Evolutionary conservation across 345 rosid species (phyloP).

Genomic region (Eucalyptus erythrocorys): DNA sequence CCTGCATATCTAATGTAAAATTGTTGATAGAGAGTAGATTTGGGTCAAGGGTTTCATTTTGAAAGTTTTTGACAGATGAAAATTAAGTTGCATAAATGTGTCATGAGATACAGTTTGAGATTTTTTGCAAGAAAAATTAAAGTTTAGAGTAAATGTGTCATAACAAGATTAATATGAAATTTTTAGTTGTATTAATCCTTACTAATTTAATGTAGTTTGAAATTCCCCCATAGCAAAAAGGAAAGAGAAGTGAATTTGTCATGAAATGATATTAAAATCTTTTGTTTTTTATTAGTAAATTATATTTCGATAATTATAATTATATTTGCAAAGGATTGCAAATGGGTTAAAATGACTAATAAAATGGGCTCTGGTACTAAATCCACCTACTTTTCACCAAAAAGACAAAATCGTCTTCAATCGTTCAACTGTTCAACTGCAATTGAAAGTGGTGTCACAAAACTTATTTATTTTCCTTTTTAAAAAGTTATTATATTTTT

Average conservation of each 20-base stretch:
- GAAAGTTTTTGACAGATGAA: rapidly evolving
- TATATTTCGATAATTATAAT: not conserved
- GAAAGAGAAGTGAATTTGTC: not conserved
- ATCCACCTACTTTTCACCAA: not conserved
- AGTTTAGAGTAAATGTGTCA: not conserved
- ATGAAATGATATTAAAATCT: not conserved
- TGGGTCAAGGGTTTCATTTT: not conserved
- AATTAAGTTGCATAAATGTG: not conserved
- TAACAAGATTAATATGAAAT: not conserved
- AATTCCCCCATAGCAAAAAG: not conserved
- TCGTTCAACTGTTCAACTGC: not conserved
- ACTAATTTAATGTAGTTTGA: not conserved
- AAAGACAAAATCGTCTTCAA: not conserved
- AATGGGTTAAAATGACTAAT: not conserved
- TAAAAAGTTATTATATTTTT: not conserved
- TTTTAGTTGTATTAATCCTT: not conserved
- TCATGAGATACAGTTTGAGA: not conserved
- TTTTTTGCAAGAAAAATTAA: not conserved
- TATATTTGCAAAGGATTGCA: not conserved
- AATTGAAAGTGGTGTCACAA: not conserved
- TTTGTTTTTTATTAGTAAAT: not conserved
- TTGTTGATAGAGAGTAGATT: not conserved
- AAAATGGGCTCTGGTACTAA: not conserved
- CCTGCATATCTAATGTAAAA: not conserved
- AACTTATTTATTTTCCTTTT: not conserved